phyloP scores from a whole-genome alignment of 1,139 yeast species.

The Yamadazyma diospyri region DNA sequence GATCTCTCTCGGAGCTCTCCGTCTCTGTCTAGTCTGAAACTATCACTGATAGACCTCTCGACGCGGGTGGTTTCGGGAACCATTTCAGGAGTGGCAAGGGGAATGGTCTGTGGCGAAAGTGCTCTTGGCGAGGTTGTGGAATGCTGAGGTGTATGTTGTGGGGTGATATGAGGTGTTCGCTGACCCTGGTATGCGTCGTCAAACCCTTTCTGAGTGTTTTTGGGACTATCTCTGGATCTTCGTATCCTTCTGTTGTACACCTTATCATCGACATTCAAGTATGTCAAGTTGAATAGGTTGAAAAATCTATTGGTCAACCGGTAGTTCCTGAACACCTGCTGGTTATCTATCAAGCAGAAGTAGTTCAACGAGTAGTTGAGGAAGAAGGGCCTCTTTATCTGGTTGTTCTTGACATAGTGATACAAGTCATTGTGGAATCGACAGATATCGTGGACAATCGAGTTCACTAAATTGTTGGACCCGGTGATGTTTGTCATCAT shows the following conservation, averaged over 20 bases:
- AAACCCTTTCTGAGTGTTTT: not conserved
- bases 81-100: slow-evolving; percentile 5
- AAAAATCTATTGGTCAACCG: slow-evolving; percentile 14
- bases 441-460: slow-evolving; percentile 9
- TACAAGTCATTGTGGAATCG: slow-evolving; percentile 11
- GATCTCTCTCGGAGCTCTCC: slow-evolving; percentile 1
- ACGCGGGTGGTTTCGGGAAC: slow-evolving; percentile 3
- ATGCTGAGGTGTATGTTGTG: slow-evolving; percentile 1
- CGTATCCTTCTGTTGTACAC: slow-evolving; percentile 1
- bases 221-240: slow-evolving; percentile 1
- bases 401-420: slow-evolving; percentile 1
- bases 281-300: slow-evolving; percentile 8
- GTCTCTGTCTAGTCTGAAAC: not conserved
- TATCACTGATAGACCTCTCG: slow-evolving; percentile 6
- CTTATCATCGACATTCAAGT: slow-evolving; percentile 5
- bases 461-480: slow-evolving; percentile 9
- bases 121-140: slow-evolving; percentile 1
- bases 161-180: slow-evolving; percentile 1
- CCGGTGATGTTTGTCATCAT: slow-evolving; percentile 10
- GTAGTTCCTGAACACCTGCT: slow-evolving; percentile 13
- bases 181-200: no score
- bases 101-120: slow-evolving; percentile 3
- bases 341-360: slow-evolving; percentile 16
- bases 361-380: slow-evolving; percentile 11
- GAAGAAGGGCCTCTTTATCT: slow-evolving; percentile 10